Evolutionary conservation across 2,329 filamentous ascomycete species (phyloP), one percentile per base, ranked within the genome.

Genomic region (Neopestalotiopsis sp.): DNA sequence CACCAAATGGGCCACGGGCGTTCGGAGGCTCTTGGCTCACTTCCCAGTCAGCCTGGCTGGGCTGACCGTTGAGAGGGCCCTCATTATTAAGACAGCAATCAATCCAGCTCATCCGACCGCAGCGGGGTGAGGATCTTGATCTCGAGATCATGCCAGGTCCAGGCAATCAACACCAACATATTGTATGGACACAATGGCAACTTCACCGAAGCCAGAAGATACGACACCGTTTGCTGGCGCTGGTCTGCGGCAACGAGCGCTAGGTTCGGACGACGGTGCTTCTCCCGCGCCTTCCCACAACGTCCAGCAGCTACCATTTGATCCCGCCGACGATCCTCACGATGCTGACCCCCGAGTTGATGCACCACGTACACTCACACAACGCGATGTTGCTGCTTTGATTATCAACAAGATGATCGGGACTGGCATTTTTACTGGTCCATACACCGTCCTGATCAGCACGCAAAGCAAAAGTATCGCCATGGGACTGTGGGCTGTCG

Each of bases 381-480:
- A 20, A 58, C 12, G 56, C 10, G 56, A 58, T 28, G 56, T 59
- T 7, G 56, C 56, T 7, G 56, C 56, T 3, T 28, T 59, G 56
- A 59, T 59, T 1, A 59, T 59, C 56, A 59, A 59, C 56, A 59
- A 59, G 20, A 59, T 59, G 56, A 59, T 59, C 3, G 56, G 56
- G 4, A 59, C 56, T 59, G 56, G 56, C 13, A 30, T 59, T 28
- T 59, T 59, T 10, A 59, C 56, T 59, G 56, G 56, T 20, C 56
- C 56, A 4, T 59, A 59, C 10, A 59, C 20, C 10, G 56, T 59
- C 24, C 9, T 59, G 20, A 13, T 59, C 17, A 32, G 14, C 10
- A 59, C 56, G 24, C 56, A 30, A 4, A 59, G 56, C 20, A 59
- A 59, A 20, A 59, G 24, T 59, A 20, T 59, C 2, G 20, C n/a